A percentile compares a stretch with the other conserved stretches of the same genome.
These are phyloP conservation scores for Fusarium hostae DNA, from an alignment of 2,329 filamentous ascomycete species.

Conservation along the genomic window DNA sequence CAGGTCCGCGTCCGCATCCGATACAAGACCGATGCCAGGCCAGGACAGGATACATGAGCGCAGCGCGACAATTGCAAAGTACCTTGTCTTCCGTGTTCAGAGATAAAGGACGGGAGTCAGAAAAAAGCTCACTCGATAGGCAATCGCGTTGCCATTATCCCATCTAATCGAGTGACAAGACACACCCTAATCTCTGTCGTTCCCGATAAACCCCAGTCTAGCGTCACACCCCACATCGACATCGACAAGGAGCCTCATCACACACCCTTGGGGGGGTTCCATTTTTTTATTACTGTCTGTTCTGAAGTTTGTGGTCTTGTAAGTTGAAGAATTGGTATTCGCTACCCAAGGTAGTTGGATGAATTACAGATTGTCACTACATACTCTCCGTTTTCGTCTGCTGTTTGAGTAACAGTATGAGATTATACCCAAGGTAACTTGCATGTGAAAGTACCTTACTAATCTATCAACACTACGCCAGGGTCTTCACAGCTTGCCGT, in stretches of 20 bases:
- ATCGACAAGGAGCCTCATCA: constrained; percentile 8
- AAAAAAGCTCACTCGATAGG: constrained; percentile 35
- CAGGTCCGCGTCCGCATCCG: constrained; percentile 18
- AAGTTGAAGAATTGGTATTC: not conserved
- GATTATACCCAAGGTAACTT: not conserved
- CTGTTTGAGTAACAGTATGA: not conserved
- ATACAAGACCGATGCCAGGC: constrained; percentile 20
- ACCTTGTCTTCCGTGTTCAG: constrained; percentile 17
- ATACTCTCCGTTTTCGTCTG: not conserved
- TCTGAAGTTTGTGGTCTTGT: not conserved
- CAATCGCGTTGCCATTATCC: constrained; percentile 36
- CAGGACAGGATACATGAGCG: constrained; percentile 2
- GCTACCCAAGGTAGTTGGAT: not conserved
- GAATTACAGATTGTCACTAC: not conserved
- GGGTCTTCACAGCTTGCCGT: constrained; percentile 9
- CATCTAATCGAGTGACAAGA: constrained; percentile 40
- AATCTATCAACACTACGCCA: constrained; percentile 15
- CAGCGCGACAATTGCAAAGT: constrained; percentile 8
- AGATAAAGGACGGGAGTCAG: constrained; percentile 11
- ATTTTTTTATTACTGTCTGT: not conserved
- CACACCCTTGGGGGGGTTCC: constrained; percentile 16
- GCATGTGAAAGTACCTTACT: not conserved
- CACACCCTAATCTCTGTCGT: constrained; percentile 36
- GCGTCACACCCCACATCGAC: constrained; percentile 27
- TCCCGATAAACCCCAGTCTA: constrained; percentile 39